phyloP scores from a whole-genome alignment of 2,329 filamentous ascomycete species.

The Penicillium crustosum region DNA sequence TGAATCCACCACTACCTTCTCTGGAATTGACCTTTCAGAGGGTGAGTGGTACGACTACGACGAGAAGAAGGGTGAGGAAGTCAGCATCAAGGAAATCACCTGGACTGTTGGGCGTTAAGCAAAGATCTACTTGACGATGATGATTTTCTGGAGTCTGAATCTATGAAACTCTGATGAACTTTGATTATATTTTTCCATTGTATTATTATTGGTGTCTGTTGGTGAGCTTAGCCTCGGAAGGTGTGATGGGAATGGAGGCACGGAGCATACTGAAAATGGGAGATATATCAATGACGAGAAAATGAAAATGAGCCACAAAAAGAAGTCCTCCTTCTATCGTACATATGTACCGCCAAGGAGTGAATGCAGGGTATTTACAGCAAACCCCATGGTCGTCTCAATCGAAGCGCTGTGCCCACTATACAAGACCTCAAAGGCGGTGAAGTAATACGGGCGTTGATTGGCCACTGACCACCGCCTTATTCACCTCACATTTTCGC shows the following conservation, averaged over 20 bases:
- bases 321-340: too few species aligned
- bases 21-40: constrained; percentile 76
- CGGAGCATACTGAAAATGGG: not conserved
- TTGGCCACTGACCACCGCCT: constrained; percentile 10
- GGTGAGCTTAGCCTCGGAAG: not conserved
- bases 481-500: constrained; percentile 39
- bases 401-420: not conserved
- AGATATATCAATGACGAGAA: not conserved
- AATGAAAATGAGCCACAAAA: not conserved
- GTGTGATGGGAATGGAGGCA: not conserved
- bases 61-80: constrained; percentile 87
- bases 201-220: constrained; percentile 3
- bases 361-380: not conserved
- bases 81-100: constrained; percentile 83
- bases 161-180: constrained; percentile 13
- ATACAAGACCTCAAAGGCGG: constrained; percentile 24
- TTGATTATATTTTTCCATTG: constrained; percentile 1
- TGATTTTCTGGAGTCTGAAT: not conserved
- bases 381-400: not conserved
- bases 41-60: constrained; percentile 99
- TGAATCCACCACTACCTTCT: constrained; percentile 80
- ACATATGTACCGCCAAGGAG: not conserved
- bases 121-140: constrained; percentile 26
- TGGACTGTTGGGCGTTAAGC: constrained; percentile 74
- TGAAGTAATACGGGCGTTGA: constrained; percentile 8